phyloP scores from a whole-genome alignment of 805 yeast genomes.

The Jamesozyma gamospora region DNA sequence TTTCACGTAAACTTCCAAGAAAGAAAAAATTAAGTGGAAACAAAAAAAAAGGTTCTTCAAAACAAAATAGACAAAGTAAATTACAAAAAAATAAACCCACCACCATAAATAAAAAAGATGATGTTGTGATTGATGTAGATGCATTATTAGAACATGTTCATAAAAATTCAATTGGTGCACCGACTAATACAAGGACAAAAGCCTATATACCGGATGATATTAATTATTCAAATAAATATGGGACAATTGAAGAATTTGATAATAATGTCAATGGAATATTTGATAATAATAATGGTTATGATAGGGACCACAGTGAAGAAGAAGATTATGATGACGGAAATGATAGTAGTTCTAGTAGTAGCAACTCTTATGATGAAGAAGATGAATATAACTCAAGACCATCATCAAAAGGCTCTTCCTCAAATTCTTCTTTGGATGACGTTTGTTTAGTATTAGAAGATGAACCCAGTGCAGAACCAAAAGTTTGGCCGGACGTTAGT shows the following conservation, averaged over 20 bases:
- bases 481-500: slow-evolving; percentile 73
- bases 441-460: slow-evolving; percentile 83
- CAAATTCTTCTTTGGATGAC: slow-evolving; percentile 74
- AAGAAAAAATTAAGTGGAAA: background rate
- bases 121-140: slow-evolving; percentile 29
- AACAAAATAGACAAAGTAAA: background rate
- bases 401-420: slow-evolving; percentile 33
- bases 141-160: slow-evolving; percentile 26
- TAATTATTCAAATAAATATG: background rate
- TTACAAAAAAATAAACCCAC: background rate
- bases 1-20: background rate
- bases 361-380: background rate
- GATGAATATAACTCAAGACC: slow-evolving; percentile 32
- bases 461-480: slow-evolving; percentile 19
- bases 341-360: background rate
- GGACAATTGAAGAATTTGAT: background rate
- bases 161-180: slow-evolving; percentile 2
- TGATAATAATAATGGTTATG: background rate
- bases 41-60: background rate
- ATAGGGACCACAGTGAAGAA: background rate
- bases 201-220: background rate
- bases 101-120: slow-evolving; percentile 5
- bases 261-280: background rate
- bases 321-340: background rate
- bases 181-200: background rate